A percentile compares a stretch with the other conserved stretches of the same genome.
Conservation (phyloP, 2,329 filamentous ascomycete species). For the Trichophyton simii region DNA sequence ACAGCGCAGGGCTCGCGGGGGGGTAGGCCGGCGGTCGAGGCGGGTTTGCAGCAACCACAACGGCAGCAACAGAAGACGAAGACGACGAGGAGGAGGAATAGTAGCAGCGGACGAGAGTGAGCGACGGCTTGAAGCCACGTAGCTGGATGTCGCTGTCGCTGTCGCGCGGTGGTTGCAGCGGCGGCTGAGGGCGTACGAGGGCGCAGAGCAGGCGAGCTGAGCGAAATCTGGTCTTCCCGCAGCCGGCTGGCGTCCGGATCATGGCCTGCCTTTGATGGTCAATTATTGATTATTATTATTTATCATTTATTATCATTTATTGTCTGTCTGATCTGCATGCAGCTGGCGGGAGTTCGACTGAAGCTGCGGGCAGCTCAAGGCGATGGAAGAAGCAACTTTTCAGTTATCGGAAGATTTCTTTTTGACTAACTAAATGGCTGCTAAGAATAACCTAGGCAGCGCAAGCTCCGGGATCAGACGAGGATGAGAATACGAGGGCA, state of each 20-base stretch:
- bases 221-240: neutral
- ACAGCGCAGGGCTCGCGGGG: neutral
- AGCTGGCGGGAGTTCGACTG: neutral
- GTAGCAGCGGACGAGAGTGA: neutral
- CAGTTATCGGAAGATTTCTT: neutral
- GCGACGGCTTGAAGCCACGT: conserved; percentile 1
- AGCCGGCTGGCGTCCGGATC: neutral
- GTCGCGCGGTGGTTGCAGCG: neutral
- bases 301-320: neutral
- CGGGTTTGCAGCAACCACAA: neutral
- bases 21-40: neutral
- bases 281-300: neutral
- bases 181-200: neutral
- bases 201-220: neutral
- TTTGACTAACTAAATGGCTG: too few relatives aligned
- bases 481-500: neutral
- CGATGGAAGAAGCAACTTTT: neutral
- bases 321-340: neutral
- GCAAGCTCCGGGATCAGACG: neutral
- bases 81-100: neutral
- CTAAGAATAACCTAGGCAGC: too few relatives aligned
- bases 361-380: neutral
- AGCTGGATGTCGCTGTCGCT: neutral
- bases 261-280: neutral
- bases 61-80: too few relatives aligned